Evolutionary conservation across 495 filamentous ascomycete species (phyloP), one percentile per base, ranked within the genome.

Genomic region (Pseudotulostoma volvatum): DNA sequence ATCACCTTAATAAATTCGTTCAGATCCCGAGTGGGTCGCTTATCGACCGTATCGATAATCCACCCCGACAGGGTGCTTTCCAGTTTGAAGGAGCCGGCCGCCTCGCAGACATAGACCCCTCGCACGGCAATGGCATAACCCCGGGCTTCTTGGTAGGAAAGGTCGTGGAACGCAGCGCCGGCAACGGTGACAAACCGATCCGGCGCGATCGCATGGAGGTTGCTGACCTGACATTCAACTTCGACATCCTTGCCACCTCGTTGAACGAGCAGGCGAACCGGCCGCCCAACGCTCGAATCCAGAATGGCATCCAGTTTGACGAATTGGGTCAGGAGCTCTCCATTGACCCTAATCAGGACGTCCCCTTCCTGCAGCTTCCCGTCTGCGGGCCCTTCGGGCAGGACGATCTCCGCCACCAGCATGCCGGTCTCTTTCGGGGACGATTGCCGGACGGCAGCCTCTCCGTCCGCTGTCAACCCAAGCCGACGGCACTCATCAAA

Each of bases 401-500:
- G 67, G 11, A 96, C 76, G 37, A 93, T 87, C 64, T 99, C 90
- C 14, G 90, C 88, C 9, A 92, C 87, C 21, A 99, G 74, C 82
- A 96, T 84, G 50, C 88, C 88, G 11, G 85, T 95, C 59, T 95
- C 90, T 45, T 81, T 82, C 1, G 90, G 92, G 47, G 93, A 92
- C 8, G 67, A 64, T 48, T 81, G 74, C 28, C 90, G 72, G 37
- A 93, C 71, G 30, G 74, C 73, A 20, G 76, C 76, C 59, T 99
- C 92, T 78, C 82, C 93, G 43, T 87, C 73, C 0, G 83, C 68
- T 1, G 71, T 79, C 38, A 99, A 66, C 11, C 90, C 90, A 3
- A 99, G 67, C 44, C 90, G 74, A 25, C 87, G 79, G 57, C 92
- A 96, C 56, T 99, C 90, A 50, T 99, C 90, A 49, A 99, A 99